Percentiles rank a stretch among this genome's conserved stretches.
These are phyloP conservation scores for Ricinus communis DNA, from an alignment of 345 rosid genomes.

Conservation along the genomic window DNA sequence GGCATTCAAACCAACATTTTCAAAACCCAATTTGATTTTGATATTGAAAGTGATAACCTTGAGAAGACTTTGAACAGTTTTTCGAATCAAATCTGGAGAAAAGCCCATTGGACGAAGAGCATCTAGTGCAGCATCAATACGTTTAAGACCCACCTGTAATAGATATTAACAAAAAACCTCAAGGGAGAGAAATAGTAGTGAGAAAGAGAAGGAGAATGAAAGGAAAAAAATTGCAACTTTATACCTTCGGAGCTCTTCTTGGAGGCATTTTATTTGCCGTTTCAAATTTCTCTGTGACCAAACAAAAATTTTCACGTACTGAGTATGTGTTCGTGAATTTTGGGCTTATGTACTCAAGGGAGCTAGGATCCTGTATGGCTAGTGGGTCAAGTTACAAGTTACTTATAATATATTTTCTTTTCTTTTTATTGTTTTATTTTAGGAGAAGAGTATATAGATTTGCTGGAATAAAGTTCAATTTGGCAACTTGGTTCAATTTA, in stretches of 20 bases:
- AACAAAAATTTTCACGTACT: not conserved
- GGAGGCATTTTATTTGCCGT: conserved; percentile 10
- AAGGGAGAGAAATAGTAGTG: not conserved
- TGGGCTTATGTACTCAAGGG: not conserved
- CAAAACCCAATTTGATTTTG: not conserved
- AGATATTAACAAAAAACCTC: no score
- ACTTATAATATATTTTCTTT: no score
- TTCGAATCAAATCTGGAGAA: conserved; percentile 18
- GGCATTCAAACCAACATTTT: conserved; percentile 3
- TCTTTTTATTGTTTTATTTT: no score
- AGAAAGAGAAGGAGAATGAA: not conserved
- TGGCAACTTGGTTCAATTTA: no score
- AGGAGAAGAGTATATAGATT: no score
- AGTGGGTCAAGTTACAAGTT: no score
- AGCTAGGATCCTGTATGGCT: no score
- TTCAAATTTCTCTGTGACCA: not conserved
- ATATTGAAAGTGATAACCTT: conserved; percentile 15
- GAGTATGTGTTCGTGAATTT: not conserved
- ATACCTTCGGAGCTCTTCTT: conserved; percentile 7
- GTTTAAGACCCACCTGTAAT: conserved; percentile 28
- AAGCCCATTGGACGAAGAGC: conserved; percentile 34
- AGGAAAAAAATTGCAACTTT: not conserved
- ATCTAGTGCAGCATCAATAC: conserved; percentile 48
- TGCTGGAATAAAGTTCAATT: no score
- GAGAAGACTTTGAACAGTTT: conserved; percentile 29